Percentiles rank a stretch among this genome's conserved stretches.
These are phyloP conservation scores for Vitis hybrid DNA, from an alignment of 177 flowering plant species.

Conservation along the genomic window DNA sequence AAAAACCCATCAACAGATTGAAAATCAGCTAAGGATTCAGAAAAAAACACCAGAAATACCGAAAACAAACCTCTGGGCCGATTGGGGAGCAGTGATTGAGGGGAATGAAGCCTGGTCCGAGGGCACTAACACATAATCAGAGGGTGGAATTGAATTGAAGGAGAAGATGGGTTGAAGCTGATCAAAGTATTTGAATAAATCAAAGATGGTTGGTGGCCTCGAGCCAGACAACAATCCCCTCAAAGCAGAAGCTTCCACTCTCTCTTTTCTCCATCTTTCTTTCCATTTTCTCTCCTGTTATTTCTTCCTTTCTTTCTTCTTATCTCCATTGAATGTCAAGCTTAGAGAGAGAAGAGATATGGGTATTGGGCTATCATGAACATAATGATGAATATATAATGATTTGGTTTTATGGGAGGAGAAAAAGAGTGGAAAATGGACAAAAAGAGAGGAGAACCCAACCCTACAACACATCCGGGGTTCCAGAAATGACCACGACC, in stretches of 20 bases:
- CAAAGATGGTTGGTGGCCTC: constrained; percentile 11
- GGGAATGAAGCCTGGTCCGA: constrained; percentile 74
- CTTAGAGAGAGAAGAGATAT: neutral
- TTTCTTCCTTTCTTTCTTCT: neutral
- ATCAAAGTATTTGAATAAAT: neutral
- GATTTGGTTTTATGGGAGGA: constrained; percentile 17
- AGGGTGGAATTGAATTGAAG: too few relatives aligned
- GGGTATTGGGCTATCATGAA: constrained; percentile 11
- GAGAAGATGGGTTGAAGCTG: neutral
- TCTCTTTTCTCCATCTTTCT: neutral
- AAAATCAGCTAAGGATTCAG: neutral
- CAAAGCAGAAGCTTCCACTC: constrained; percentile 27
- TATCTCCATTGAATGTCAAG: too few relatives aligned
- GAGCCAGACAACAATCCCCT: constrained; percentile 62
- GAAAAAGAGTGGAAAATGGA: neutral
- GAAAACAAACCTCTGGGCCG: too few relatives aligned
- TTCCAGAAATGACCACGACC: constrained; percentile 15
- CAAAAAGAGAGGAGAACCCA: neutral
- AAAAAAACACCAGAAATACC: too few relatives aligned
- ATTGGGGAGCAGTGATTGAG: constrained; percentile 34
- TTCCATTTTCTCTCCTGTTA: neutral
- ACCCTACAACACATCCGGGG: constrained; percentile 13
- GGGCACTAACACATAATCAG: constrained; percentile 9
- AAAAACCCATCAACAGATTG: neutral
- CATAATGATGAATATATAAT: constrained; percentile 19